phyloP scores from a whole-genome alignment of 164 flowering plant genomes.

The Nymphaea thermarum region DNA sequence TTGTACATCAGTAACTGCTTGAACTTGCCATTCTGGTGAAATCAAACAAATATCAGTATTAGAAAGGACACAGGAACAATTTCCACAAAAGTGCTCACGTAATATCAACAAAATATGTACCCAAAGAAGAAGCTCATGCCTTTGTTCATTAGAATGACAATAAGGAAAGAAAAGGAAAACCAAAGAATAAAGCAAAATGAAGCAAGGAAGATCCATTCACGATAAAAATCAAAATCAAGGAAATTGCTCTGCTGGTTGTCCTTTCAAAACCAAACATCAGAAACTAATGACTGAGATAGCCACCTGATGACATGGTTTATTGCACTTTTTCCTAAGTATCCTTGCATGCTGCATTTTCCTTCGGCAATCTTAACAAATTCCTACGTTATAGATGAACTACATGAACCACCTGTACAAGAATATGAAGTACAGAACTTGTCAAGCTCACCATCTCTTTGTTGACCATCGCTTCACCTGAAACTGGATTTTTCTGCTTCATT shows the following conservation, averaged over 20 bases:
- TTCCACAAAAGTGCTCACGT: not conserved
- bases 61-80: not conserved
- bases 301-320: not conserved
- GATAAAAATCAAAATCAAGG: too few relatives aligned
- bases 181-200: too few relatives aligned
- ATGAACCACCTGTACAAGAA: not conserved
- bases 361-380: too few relatives aligned
- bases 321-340: too few relatives aligned
- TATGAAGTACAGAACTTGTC: not conserved
- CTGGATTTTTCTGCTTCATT: constrained; percentile 60
- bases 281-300: not conserved
- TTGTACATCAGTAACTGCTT: not conserved
- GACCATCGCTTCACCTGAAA: constrained; percentile 35
- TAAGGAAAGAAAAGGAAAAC: too few relatives aligned
- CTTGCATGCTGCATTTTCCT: too few relatives aligned
- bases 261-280: not conserved
- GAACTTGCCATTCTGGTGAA: not conserved
- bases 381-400: too few relatives aligned
- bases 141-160: too few relatives aligned
- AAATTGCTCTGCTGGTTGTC: not conserved
- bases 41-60: not conserved
- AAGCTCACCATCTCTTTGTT: constrained; percentile 52
- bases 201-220: too few relatives aligned
- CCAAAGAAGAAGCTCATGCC: not conserved
- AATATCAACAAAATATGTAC: too few relatives aligned